Percentiles rank a stretch among this genome's conserved stretches.
Conservation (phyloP, 1,284 basidiomycete genomes). For the Ceratobasidium sp. region DNA sequence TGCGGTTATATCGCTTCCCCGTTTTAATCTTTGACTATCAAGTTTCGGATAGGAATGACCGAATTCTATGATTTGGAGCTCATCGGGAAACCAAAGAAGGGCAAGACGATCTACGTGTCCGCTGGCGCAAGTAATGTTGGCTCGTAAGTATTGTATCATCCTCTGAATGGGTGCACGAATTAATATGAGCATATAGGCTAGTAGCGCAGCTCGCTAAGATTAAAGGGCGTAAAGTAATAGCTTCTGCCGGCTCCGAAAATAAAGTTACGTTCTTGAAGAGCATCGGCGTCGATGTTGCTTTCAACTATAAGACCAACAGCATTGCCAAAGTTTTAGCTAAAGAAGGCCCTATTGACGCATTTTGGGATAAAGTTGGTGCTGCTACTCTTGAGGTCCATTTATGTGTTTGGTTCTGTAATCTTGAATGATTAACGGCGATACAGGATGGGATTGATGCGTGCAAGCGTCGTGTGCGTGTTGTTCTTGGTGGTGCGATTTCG, state of each 20-base stretch:
- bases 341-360: slow-evolving; percentile 56
- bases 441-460: slow-evolving; percentile 49
- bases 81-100: slow-evolving; percentile 62
- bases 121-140: slow-evolving; percentile 67
- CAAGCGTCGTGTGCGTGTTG: slow-evolving; percentile 50
- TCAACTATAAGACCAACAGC: slow-evolving; percentile 58
- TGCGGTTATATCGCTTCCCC: slow-evolving; percentile 25
- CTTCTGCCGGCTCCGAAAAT: slow-evolving; percentile 59
- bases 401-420: not conserved
- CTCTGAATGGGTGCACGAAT: not conserved
- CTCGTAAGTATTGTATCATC: slow-evolving; percentile 58
- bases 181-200: slow-evolving; percentile 41
- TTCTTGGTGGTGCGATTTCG: slow-evolving; percentile 51
- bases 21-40: not conserved
- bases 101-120: slow-evolving; percentile 69
- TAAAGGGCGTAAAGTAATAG: slow-evolving; percentile 60
- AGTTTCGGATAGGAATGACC: slow-evolving; percentile 53
- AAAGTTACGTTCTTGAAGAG: slow-evolving; percentile 60
- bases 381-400: slow-evolving; percentile 35
- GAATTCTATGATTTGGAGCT: slow-evolving; percentile 58
- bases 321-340: slow-evolving; percentile 60
- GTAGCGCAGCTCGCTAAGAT: slow-evolving; percentile 60
- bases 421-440: too few relatives aligned
- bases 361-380: slow-evolving; percentile 46
- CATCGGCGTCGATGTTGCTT: slow-evolving; percentile 59